These are phyloP conservation scores for Allium sativum DNA, from an alignment of 106 monocot species.

Conservation along the genomic window DNA sequence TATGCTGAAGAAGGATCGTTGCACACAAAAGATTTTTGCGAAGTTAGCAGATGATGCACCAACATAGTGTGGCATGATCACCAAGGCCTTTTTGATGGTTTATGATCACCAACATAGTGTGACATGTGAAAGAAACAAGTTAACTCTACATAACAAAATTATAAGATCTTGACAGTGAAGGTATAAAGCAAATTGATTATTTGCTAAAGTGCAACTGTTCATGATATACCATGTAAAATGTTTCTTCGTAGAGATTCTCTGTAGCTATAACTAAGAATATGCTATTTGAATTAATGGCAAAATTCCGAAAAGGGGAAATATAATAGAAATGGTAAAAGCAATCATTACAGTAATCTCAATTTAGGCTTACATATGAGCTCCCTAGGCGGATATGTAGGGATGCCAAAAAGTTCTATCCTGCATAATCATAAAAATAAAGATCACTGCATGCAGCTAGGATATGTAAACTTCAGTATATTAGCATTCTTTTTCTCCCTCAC, in stretches of 20 bases:
- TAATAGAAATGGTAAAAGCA: background rate
- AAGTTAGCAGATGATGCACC: too few relatives aligned
- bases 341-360: background rate
- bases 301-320: background rate
- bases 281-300: too few relatives aligned
- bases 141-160: too few relatives aligned
- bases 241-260: too few relatives aligned
- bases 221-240: background rate
- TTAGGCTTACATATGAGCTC: conserved; percentile 77
- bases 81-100: too few relatives aligned
- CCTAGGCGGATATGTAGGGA: conserved; percentile 71
- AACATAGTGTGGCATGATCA: too few relatives aligned
- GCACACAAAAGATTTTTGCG: too few relatives aligned
- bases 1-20: too few relatives aligned
- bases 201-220: background rate
- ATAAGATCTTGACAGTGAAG: too few relatives aligned
- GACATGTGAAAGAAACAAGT: background rate
- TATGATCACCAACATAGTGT: too few relatives aligned
- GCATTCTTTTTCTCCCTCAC: too few relatives aligned
- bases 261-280: background rate
- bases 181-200: background rate
- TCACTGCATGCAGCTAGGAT: background rate
- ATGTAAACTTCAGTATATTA: conserved; percentile 2
- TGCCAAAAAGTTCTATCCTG: conserved; percentile 97
- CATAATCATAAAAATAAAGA: conserved; percentile 7